Conservation (phyloP, 2,329 filamentous ascomycete genomes). For the Paecilomyces fulvus region DNA sequence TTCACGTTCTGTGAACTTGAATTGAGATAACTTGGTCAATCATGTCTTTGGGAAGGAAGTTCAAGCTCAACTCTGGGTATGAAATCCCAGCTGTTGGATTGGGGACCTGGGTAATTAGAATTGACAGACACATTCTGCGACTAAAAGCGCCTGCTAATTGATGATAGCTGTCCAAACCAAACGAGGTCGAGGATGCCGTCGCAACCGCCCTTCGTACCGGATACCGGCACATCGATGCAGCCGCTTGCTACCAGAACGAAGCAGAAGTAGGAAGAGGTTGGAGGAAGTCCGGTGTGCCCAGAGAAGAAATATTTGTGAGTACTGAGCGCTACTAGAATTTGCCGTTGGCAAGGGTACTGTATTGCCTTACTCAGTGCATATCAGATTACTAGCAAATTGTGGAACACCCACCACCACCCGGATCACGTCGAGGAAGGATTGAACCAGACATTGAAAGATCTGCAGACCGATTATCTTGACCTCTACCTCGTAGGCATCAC, state of each 20-base stretch:
- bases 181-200: conserved; percentile 43
- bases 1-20: background rate
- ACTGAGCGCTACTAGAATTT: too few species aligned
- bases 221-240: conserved; percentile 38
- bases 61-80: conserved; percentile 36
- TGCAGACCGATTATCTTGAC: conserved; percentile 47
- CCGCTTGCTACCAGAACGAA: conserved; percentile 31
- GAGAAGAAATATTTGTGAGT: conserved; percentile 24
- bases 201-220: conserved; percentile 33
- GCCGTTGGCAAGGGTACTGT: background rate
- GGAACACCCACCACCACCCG: conserved; percentile 47
- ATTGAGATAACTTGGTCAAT: background rate
- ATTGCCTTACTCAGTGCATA: background rate
- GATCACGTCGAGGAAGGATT: conserved; percentile 43
- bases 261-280: conserved; percentile 23
- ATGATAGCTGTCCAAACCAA: conserved; percentile 23
- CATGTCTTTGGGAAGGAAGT: conserved; percentile 28
- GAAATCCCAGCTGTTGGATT: conserved; percentile 36
- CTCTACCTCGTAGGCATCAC: conserved; percentile 37
- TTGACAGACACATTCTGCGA: background rate
- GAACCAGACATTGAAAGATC: conserved; percentile 41
- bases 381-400: conserved; percentile 49
- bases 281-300: conserved; percentile 24
- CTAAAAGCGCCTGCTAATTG: background rate
- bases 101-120: conserved; percentile 30